A percentile compares a stretch with the other conserved stretches of the same genome.
Evolutionary conservation across 2,329 filamentous ascomycete genomes (phyloP).

Genomic region (Trichothecium roseum): DNA sequence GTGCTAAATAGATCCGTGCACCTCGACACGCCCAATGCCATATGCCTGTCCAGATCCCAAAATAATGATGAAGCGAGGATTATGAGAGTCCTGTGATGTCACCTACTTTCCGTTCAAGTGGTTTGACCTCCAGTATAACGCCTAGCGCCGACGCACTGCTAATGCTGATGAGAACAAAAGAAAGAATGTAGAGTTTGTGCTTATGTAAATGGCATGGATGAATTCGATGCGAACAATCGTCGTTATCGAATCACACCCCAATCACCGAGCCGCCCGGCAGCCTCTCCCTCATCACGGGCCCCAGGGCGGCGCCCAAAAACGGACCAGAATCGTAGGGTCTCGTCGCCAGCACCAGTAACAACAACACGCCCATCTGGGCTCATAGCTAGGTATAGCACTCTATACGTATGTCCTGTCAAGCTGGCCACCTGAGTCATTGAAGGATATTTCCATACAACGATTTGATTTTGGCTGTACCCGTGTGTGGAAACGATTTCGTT

Average conservation of each 20-base stretch:
- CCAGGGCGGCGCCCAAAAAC: conserved; percentile 79
- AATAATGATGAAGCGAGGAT: too few species aligned
- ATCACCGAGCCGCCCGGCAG: conserved; percentile 55
- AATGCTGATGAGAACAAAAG: neutral
- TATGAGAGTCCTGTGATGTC: too few species aligned
- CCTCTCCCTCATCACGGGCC: conserved; percentile 56
- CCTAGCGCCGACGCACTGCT: neutral
- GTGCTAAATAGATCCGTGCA: too few species aligned
- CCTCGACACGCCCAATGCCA: too few species aligned
- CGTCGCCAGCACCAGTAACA: conserved; percentile 91
- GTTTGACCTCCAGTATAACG: too few species aligned
- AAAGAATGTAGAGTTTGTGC: too few species aligned
- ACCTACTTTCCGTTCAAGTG: too few species aligned
- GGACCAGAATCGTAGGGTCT: conserved; percentile 94
- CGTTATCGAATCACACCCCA: conserved; percentile 70
- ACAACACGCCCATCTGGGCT: conserved; percentile 90
- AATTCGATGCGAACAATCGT: neutral
- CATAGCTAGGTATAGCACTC: conserved; percentile 94
- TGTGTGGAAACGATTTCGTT: conserved; percentile 97
- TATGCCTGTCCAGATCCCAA: too few species aligned
- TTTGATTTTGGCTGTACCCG: conserved; percentile 96
- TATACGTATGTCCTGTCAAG: conserved; percentile 90
- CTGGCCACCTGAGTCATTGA: conserved; percentile 96
- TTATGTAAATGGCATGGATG: too few species aligned
- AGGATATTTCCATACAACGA: conserved; percentile 98